These are phyloP conservation scores for Monilinia fructicola DNA, from an alignment of 2,329 filamentous ascomycete species.

Conservation along the genomic window DNA sequence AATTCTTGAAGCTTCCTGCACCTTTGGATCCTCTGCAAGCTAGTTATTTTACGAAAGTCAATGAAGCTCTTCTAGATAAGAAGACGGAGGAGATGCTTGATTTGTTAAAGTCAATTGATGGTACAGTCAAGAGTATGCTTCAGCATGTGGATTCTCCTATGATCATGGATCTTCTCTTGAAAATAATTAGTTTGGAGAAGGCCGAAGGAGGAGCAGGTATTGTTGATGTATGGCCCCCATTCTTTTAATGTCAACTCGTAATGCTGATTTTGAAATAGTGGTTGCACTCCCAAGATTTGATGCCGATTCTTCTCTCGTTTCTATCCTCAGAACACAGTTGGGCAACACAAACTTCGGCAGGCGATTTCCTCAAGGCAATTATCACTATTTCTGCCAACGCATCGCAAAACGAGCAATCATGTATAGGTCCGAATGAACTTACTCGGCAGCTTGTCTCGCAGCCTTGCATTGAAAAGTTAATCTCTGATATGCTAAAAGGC, in stretches of 20 bases:
- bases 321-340: constrained; percentile 81
- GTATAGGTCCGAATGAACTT: constrained; percentile 95
- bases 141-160: constrained; percentile 95
- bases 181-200: constrained; percentile 95
- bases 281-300: constrained; percentile 85
- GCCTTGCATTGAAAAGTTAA: constrained; percentile 78
- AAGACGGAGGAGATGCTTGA: constrained; percentile 97
- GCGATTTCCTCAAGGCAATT: constrained; percentile 97
- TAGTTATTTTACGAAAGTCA: constrained; percentile 98
- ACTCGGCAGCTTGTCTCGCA: constrained; percentile 92
- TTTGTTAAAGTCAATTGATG: constrained; percentile 79
- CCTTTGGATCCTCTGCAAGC: constrained; percentile 91
- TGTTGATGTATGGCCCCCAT: constrained; percentile 70
- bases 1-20: constrained; percentile 78
- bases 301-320: constrained; percentile 83
- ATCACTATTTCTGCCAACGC: constrained; percentile 99
- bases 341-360: constrained; percentile 92
- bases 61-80: constrained; percentile 94
- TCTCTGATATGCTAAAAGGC: constrained; percentile 86
- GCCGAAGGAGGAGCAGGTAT: constrained; percentile 88
- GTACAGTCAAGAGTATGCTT: constrained; percentile 80
- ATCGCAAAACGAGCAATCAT: constrained; percentile 97
- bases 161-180: constrained; percentile 95
- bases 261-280: constrained; percentile 57
- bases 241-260: neutral